A percentile compares a stretch with the other conserved stretches of the same genome.
Conservation (phyloP, 768 basidiomycete species). For the Fibroporia radiculosa region DNA sequence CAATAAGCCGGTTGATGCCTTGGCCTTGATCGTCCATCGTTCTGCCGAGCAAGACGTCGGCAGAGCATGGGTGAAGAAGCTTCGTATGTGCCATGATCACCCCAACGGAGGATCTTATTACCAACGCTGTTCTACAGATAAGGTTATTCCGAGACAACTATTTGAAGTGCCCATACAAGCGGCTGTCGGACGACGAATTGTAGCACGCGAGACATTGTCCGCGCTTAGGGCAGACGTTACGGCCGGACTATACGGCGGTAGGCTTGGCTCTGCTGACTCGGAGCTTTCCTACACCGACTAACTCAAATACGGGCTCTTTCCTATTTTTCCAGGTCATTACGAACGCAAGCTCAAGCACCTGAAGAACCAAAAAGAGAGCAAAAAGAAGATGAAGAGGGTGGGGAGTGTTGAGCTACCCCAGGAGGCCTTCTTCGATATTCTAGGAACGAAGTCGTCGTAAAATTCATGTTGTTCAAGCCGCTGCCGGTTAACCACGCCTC, state of each 20-base stretch:
- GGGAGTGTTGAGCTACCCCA: constrained; percentile 89
- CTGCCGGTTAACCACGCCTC: too few species aligned
- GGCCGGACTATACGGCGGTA: constrained; percentile 87
- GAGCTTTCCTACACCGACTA: neutral
- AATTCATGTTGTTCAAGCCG: too few species aligned
- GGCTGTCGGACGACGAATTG: constrained; percentile 75
- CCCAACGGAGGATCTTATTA: neutral
- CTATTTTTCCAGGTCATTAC: constrained; percentile 54
- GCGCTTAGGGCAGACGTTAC: constrained; percentile 90
- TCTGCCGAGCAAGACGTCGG: constrained; percentile 71
- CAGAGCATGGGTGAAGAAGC: constrained; percentile 82
- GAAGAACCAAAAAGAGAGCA: constrained; percentile 89
- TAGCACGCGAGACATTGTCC: constrained; percentile 84
- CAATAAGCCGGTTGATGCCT: constrained; percentile 82
- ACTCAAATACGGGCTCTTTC: neutral
- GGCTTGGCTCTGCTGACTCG: constrained; percentile 8
- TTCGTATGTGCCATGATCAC: constrained; percentile 56
- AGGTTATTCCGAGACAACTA: constrained; percentile 85
- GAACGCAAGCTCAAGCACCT: constrained; percentile 89
- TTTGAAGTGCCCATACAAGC: constrained; percentile 98
- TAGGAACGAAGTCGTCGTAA: constrained; percentile 53
- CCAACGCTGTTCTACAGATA: constrained; percentile 41
- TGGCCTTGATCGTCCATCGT: constrained; percentile 86
- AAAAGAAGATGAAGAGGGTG: constrained; percentile 80
- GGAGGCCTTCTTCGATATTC: constrained; percentile 90